Conservation (phyloP, 1,139 yeast species). For the Kurtzmaniella quercitrusa region DNA sequence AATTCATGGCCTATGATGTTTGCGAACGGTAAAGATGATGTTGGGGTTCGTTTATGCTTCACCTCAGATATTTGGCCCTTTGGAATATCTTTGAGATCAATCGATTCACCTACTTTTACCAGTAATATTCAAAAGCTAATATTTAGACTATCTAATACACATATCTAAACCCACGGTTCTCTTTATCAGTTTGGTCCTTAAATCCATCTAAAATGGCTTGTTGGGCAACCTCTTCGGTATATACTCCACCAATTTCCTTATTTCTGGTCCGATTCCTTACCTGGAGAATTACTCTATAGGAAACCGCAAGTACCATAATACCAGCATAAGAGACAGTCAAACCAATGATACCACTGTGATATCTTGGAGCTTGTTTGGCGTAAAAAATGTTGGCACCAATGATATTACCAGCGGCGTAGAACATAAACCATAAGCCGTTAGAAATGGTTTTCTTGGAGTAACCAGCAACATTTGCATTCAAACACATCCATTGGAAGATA, state of each 20-base stretch:
- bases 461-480: slow-evolving; percentile 23
- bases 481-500: slow-evolving; percentile 26
- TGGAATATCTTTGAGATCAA: too few relatives aligned
- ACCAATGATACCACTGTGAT: slow-evolving; percentile 23
- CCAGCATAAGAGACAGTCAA: slow-evolving; percentile 23
- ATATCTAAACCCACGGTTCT: slow-evolving; percentile 28
- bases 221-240: slow-evolving; percentile 20
- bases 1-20: too few relatives aligned
- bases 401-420: slow-evolving; percentile 28
- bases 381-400: slow-evolving; percentile 27
- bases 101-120: too few relatives aligned
- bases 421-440: slow-evolving; percentile 22
- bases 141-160: slow-evolving; percentile 5
- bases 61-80: too few relatives aligned
- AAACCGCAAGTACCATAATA: slow-evolving; percentile 20
- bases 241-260: slow-evolving; percentile 18
- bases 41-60: too few relatives aligned
- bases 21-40: too few relatives aligned
- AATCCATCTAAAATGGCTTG: slow-evolving; percentile 30
- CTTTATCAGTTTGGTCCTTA: slow-evolving; percentile 29
- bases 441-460: slow-evolving; percentile 22
- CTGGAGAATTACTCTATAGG: slow-evolving; percentile 17
- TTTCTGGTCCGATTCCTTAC: slow-evolving; percentile 20
- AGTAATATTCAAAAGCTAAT: not conserved
- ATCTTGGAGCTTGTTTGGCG: slow-evolving; percentile 25